Evolutionary conservation across 1,139 yeast genomes (phyloP).

Genomic region (Yamadazyma triangularis): DNA sequence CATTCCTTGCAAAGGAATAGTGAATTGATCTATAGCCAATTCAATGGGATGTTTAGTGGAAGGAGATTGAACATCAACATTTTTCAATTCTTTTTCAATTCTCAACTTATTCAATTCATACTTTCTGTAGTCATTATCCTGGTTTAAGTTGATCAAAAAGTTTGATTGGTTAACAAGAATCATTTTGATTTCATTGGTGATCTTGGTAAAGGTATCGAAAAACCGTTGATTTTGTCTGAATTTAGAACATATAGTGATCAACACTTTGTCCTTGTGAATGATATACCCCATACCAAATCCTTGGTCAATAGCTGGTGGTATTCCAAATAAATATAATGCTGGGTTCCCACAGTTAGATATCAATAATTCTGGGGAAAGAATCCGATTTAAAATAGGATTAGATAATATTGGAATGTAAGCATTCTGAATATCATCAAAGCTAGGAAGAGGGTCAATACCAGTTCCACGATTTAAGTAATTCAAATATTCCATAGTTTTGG

Average conservation of each 20-base stretch:
- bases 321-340: constrained; percentile 67
- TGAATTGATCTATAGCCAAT: constrained; percentile 19
- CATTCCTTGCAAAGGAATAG: too few species aligned
- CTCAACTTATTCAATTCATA: constrained; percentile 32
- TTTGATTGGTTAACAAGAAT: constrained; percentile 40
- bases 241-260: constrained; percentile 66
- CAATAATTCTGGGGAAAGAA: constrained; percentile 40
- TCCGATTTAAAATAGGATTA: constrained; percentile 48
- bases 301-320: constrained; percentile 69
- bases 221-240: constrained; percentile 70
- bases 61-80: constrained; percentile 23
- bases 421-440: constrained; percentile 11
- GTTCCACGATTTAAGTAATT: constrained; percentile 41
- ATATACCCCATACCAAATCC: constrained; percentile 80
- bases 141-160: constrained; percentile 24
- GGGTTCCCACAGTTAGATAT: constrained; percentile 73
- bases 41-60: constrained; percentile 37
- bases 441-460: constrained; percentile 24
- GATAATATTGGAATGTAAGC: constrained; percentile 48
- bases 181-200: constrained; percentile 48
- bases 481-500: constrained; percentile 30
- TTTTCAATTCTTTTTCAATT: constrained; percentile 32
- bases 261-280: constrained; percentile 55
- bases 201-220: constrained; percentile 58
- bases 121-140: constrained; percentile 32